Base-by-base conservation (phyloP, 164 flowering plant genomes). In the Vitis amurensis region DNA sequence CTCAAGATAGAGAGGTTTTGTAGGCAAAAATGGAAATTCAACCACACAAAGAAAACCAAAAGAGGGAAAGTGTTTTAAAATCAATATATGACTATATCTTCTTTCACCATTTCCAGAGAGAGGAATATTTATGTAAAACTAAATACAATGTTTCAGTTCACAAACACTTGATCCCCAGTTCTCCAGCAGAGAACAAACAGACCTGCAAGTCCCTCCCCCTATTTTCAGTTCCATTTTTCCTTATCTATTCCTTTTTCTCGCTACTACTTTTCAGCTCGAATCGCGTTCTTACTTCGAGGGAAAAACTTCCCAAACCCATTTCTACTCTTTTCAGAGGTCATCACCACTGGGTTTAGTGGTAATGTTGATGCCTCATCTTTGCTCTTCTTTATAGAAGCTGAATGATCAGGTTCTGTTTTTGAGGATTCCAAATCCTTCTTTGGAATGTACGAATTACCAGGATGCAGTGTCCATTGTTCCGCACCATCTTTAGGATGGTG, bases 301-400 rank as follows among this genome's bases (percentile, higher is more conserved):
- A 76, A 68, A 9, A 70, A 19, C 8, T 71, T 72, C 29, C 61
- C 73, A 48, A 72, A 68, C 11, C 75, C 73, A 60, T 55, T 76
- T 14, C 17, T 61, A 23, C 48, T 53, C 71, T 63, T 68, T 12
- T 64, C 68, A 50, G 68, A 14, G 27, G 15, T 58, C 15, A 0
- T 37, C 44, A 23, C 8, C 10, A 13, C 23, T 51, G 47, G 64
- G 61, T 61, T 66, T 29, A 8, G 7, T 44, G 66, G 51, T 17
- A 65, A 15, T 15, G 55, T 10, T 8, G 61, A 52, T 11, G 15
- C 63, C 47, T n/a, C 9, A 0, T 19, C 67, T 29, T 27, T 16
- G 48, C 49, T 44, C 30, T 59, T 65, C 19, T 17, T 15, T 16
- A 50, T 55, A 51, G 7, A 19, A 56, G 23, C 8, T 0, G 49